A percentile compares a stretch with the other conserved stretches of the same genome.
phyloP scores from a whole-genome alignment of 1,284 basidiomycete genomes.

The Cronartium quercuum region DNA sequence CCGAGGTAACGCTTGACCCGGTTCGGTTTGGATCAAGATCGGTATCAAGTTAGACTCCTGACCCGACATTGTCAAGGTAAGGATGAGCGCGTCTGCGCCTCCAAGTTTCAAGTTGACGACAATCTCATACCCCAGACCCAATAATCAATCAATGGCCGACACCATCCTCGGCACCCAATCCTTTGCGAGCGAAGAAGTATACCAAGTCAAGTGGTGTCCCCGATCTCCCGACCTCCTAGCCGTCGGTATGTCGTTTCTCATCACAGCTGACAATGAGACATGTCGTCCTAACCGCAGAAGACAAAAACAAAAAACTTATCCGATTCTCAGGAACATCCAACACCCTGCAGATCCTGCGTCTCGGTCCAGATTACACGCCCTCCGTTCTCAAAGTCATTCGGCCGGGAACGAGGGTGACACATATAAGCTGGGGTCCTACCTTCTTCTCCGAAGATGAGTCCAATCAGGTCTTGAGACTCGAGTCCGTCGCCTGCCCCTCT shows the following conservation, averaged over 20 bases:
- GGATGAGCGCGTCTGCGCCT: no score
- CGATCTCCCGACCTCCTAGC: not conserved
- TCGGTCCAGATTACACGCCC: slow-evolving; percentile 13
- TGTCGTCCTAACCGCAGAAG: not conserved
- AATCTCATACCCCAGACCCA: no score
- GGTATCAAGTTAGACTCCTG: no score
- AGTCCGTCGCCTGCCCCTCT: not conserved
- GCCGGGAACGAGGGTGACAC: slow-evolving; percentile 6
- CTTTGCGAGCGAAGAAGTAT: not conserved
- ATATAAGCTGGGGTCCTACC: slow-evolving; percentile 26
- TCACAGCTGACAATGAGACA: not conserved
- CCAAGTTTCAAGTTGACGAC: no score
- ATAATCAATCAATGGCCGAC: not conserved
- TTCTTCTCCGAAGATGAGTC: not conserved
- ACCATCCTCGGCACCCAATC: not conserved
- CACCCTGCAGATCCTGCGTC: slow-evolving; percentile 17
- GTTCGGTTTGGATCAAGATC: no score
- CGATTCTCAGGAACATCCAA: slow-evolving; percentile 13
- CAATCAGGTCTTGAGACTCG: slow-evolving; percentile 13
- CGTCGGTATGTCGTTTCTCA: not conserved
- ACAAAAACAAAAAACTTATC: not conserved
- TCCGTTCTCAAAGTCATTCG: slow-evolving; percentile 5
- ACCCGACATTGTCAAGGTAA: no score
- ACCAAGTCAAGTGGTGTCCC: not conserved
- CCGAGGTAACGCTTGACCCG: no score